A percentile compares a stretch with the other conserved stretches of the same genome.
These are phyloP conservation scores for Przewalskia tangutica DNA, from an alignment of 257 asterid genomes.

Conservation along the genomic window DNA sequence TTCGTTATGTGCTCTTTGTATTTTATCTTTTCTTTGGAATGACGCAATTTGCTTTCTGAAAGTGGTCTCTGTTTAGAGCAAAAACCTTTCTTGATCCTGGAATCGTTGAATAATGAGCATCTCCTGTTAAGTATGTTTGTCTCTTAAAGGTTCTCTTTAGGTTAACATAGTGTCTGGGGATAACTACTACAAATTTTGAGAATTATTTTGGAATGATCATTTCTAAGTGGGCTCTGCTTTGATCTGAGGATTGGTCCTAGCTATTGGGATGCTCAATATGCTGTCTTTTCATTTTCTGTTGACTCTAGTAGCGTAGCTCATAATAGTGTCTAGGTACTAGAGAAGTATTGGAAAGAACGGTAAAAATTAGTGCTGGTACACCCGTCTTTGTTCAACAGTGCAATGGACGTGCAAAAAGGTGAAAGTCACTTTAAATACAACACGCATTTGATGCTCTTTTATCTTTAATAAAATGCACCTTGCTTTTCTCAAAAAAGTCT, in stretches of 20 bases:
- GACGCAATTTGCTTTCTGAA: neutral
- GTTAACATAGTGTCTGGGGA: neutral
- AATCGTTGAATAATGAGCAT: neutral
- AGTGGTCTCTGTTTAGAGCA: neutral
- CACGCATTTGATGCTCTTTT: neutral
- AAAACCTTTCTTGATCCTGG: neutral
- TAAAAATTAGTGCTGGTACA: neutral
- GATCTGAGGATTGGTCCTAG: neutral
- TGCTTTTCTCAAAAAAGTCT: neutral
- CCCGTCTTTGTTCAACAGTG: neutral
- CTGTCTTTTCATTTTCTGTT: neutral
- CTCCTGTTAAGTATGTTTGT: neutral
- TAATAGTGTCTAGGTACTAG: neutral
- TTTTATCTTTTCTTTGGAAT: neutral
- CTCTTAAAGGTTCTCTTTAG: neutral
- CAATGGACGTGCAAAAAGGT: neutral
- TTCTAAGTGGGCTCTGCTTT: neutral
- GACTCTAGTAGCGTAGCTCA: neutral
- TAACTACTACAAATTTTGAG: neutral
- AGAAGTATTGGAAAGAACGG: neutral
- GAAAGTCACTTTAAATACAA: neutral
- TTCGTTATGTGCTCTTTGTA: neutral
- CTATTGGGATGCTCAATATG: neutral
- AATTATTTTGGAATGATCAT: neutral
- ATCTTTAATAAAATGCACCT: neutral